Percentiles rank a stretch among this genome's conserved stretches.
phyloP scores from a whole-genome alignment of 352 stramenopile species.

The Globisporangium perplexum region DNA sequence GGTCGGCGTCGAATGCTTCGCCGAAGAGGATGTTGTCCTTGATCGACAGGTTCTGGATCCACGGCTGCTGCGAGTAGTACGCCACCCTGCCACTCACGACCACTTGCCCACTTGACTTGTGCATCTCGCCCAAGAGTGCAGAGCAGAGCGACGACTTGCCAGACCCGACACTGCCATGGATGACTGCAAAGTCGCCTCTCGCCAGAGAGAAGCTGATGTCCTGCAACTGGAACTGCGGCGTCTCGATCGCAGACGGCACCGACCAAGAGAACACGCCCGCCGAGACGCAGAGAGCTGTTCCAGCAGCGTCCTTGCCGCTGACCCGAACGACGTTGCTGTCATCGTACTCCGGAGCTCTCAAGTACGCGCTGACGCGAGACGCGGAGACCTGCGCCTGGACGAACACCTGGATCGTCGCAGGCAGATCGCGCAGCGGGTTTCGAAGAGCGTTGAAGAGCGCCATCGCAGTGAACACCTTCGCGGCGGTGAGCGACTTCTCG shows the following conservation, averaged over 20 bases:
- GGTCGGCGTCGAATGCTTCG: constrained; percentile 31
- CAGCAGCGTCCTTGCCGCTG: background rate
- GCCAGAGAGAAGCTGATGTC: constrained; percentile 35
- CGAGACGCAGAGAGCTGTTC: background rate
- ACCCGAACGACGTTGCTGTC: constrained; percentile 13
- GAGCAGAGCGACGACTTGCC: constrained; percentile 57
- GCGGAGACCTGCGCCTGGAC: constrained; percentile 40
- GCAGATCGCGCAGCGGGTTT: constrained; percentile 28
- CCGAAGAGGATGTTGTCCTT: constrained; percentile 94
- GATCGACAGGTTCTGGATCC: constrained; percentile 91
- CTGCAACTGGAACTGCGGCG: constrained; percentile 15
- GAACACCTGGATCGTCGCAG: constrained; percentile 25
- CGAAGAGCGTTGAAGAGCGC: constrained; percentile 46
- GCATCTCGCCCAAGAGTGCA: constrained; percentile 81
- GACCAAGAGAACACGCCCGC: constrained; percentile 15
- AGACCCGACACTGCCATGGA: constrained; percentile 38
- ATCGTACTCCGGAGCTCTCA: constrained; percentile 22
- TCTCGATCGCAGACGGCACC: constrained; percentile 6
- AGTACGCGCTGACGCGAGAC: constrained; percentile 27
- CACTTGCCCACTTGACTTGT: constrained; percentile 30
- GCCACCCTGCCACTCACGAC: constrained; percentile 29
- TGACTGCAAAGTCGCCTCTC: constrained; percentile 43
- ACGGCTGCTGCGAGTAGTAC: constrained; percentile 36
- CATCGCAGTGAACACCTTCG: constrained; percentile 48
- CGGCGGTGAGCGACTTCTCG: constrained; percentile 27